Conservation (phyloP, 352 stramenopile species). For the Thraustochytrium sp. region DNA sequence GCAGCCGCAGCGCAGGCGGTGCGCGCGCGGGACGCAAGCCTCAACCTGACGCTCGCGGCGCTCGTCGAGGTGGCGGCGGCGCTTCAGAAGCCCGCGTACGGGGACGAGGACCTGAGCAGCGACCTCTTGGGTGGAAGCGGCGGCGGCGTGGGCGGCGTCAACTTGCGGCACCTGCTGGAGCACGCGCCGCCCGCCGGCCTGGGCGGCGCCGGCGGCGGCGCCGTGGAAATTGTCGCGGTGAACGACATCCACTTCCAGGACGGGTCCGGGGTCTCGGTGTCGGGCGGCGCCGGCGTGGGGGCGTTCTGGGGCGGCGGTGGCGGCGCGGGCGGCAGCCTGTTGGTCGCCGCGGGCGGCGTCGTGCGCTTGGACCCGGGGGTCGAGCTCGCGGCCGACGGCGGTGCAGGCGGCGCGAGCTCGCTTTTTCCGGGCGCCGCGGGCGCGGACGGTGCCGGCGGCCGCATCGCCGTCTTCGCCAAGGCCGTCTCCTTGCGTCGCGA, state of each 20-base stretch:
- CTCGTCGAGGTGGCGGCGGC: neutral
- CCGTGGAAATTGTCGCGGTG: constrained; percentile 73
- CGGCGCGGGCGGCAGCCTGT: constrained; percentile 61
- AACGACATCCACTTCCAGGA: constrained; percentile 86
- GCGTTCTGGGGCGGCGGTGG: constrained; percentile 59
- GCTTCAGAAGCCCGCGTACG: constrained; percentile 26
- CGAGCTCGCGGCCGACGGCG: constrained; percentile 66
- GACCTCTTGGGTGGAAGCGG: constrained; percentile 84
- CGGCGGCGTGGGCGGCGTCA: constrained; percentile 71
- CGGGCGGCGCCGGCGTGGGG: constrained; percentile 59
- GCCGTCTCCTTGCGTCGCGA: neutral
- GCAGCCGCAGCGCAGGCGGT: neutral
- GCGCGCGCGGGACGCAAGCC: neutral
- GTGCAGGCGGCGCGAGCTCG: constrained; percentile 64
- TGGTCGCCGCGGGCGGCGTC: constrained; percentile 58
- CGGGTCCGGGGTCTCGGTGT: constrained; percentile 66
- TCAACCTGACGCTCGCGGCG: neutral
- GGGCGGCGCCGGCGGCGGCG: constrained; percentile 81
- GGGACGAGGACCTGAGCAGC: constrained; percentile 53
- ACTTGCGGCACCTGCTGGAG: constrained; percentile 50
- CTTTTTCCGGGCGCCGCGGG: constrained; percentile 52
- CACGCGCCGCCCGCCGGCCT: constrained; percentile 61
- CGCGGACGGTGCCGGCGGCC: constrained; percentile 58
- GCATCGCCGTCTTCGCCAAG: constrained; percentile 61
- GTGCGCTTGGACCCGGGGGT: constrained; percentile 57